Conservation (phyloP, 768 basidiomycete species). For the Hirschioporus abietinus region DNA sequence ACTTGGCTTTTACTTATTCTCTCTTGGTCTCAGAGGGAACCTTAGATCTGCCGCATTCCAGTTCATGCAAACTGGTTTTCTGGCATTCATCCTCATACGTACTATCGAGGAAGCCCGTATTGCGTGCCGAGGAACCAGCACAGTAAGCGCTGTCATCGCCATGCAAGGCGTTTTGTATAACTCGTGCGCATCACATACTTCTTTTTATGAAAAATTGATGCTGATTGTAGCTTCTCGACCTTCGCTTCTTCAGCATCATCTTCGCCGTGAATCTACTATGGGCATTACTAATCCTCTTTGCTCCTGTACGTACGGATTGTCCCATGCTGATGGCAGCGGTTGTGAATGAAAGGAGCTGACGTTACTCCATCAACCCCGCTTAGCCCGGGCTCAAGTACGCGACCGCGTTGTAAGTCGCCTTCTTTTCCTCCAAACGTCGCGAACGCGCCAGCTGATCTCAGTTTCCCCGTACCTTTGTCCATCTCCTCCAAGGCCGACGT, state of each 20-base stretch:
- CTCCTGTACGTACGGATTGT: neutral
- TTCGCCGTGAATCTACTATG: neutral
- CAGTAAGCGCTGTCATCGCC: neutral
- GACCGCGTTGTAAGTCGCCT: neutral
- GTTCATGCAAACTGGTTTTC: neutral
- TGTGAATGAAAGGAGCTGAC: neutral
- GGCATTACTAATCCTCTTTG: neutral
- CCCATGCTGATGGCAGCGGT: neutral
- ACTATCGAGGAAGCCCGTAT: neutral
- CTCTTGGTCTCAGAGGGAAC: neutral
- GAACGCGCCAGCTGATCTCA: neutral
- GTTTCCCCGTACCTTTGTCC: neutral
- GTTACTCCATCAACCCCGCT: neutral
- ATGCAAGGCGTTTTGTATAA: slow-evolving; percentile 1
- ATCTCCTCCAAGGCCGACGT: neutral
- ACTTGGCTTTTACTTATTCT: neutral
- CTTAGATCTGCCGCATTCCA: neutral
- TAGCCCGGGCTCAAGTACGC: neutral
- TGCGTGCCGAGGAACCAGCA: neutral
- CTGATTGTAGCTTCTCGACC: neutral
- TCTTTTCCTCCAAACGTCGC: neutral
- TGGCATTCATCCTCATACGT: neutral
- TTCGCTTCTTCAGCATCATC: neutral
- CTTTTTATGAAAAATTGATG: neutral
- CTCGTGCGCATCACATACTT: neutral